Base-by-base conservation (phyloP, 768 basidiomycete genomes). In the Boletus subcaerulescens region DNA sequence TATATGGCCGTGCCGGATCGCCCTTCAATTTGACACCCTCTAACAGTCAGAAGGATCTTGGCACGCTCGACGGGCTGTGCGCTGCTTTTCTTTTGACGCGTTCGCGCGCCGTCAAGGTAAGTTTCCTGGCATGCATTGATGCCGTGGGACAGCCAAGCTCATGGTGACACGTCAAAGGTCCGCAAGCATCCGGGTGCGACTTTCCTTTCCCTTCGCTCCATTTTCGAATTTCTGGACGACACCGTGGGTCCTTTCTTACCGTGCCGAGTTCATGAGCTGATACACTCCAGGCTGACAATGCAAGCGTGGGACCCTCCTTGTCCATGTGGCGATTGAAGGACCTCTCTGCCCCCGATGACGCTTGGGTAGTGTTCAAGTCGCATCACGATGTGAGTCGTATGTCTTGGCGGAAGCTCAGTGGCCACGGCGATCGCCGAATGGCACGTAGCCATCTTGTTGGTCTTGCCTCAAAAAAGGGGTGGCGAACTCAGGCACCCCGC, bases 341-440 rank as follows among this genome's bases (percentile, higher is more conserved):
- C 20, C 68, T 73, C 5, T 56, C 62, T 45, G 44, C 65, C 4
- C 60, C 59, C 46, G 73, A 77, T 45, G 71, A 73, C 14, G 70
- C 81, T 12, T 86, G 81, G 82, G 77, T 79, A 1, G 78, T 86
- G 10, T 85, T 85, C 68, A 68, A 67, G 56, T 77, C 79, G 0
- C 86, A 87, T 58, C 78, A 80, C 63, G 83, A 86, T 74, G 85
- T 86, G 56, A 63, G 84, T 39, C n/a, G 38, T 15, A 5, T 17
- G 1, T 39, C 24, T n/a, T 15, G 29, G 29, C 29, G 9, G 29
- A 29, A 29, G 29, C 8, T 20, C 11, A 24, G 14, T 36, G 1
- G 45, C 61, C 50, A 55, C 41, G 48, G 38, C 32, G 43, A 44
- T 52, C 40, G 50, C 42, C 49, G 54, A 26, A 14, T 35, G 13